phyloP scores from a whole-genome alignment of 257 asterid species.

The Solanum virginianum region DNA sequence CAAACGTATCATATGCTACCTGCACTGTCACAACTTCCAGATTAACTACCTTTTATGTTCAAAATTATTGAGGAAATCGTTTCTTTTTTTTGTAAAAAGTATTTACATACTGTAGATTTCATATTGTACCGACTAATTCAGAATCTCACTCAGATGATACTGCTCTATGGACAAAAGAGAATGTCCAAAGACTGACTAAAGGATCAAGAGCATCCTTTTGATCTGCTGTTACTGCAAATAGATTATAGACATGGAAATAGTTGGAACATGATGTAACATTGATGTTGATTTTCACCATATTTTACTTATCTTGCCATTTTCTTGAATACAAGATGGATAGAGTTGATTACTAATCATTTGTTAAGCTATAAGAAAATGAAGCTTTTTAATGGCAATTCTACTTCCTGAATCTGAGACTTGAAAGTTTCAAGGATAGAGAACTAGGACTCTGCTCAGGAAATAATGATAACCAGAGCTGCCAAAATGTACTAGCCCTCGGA shows the following conservation, averaged over 20 bases:
- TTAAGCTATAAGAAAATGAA: background rate
- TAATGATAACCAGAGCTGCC: background rate
- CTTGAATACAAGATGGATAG: background rate
- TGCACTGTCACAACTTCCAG: background rate
- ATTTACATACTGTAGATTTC: background rate
- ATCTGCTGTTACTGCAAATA: background rate
- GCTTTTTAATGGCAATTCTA: background rate
- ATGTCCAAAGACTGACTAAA: background rate
- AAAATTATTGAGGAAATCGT: background rate
- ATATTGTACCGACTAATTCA: background rate
- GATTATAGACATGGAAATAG: background rate
- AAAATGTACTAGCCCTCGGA: background rate
- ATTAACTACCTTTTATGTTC: background rate
- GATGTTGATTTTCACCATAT: background rate
- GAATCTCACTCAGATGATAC: background rate
- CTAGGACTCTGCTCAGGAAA: background rate
- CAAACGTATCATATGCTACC: background rate
- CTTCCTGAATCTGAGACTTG: background rate
- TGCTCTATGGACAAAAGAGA: background rate
- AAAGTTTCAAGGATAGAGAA: background rate
- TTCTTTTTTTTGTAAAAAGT: background rate
- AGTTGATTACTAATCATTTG: background rate
- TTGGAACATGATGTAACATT: background rate
- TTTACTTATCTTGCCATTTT: background rate
- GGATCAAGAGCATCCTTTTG: background rate